phyloP scores from a whole-genome alignment of 2,329 filamentous ascomycete species.

The Ceratocystis ficicola region DNA sequence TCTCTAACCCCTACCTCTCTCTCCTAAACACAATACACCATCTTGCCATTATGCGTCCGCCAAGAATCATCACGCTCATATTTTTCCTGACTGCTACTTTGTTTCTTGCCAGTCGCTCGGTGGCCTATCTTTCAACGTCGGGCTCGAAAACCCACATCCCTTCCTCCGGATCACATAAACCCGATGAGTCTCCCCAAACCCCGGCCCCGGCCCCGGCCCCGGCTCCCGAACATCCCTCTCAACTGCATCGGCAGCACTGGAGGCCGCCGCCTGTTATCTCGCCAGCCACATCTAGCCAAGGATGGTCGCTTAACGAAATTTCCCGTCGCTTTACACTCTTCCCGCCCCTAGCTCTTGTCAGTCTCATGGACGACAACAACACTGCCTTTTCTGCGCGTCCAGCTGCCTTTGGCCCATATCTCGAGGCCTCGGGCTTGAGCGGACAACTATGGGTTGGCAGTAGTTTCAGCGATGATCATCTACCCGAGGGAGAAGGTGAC shows the following conservation, averaged over 20 bases:
- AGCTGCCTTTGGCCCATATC: constrained; percentile 75
- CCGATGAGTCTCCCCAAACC: constrained; percentile 8
- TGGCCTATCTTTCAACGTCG: constrained; percentile 24
- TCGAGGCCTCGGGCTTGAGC: constrained; percentile 66
- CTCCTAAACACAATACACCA: neutral
- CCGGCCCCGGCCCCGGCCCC: neutral
- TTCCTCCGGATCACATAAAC: constrained; percentile 24
- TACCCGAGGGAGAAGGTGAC: constrained; percentile 52
- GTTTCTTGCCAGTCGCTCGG: constrained; percentile 29
- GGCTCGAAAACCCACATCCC: constrained; percentile 24
- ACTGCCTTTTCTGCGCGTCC: constrained; percentile 91
- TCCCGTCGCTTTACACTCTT: constrained; percentile 75
- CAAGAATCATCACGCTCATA: constrained; percentile 42
- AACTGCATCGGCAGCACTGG: constrained; percentile 25
- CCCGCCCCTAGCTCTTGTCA: constrained; percentile 89
- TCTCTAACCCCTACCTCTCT: neutral
- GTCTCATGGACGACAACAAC: constrained; percentile 92
- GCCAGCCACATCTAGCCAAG: constrained; percentile 23
- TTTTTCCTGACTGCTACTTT: constrained; percentile 43
- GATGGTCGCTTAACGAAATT: constrained; percentile 49
- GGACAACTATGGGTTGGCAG: constrained; percentile 89
- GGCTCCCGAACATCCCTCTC: neutral
- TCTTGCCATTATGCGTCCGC: constrained; percentile 36
- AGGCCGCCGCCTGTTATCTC: constrained; percentile 11
- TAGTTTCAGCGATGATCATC: constrained; percentile 70